Conservation (phyloP, 176 grass and related monocot genomes). For the Oryza punctata region DNA sequence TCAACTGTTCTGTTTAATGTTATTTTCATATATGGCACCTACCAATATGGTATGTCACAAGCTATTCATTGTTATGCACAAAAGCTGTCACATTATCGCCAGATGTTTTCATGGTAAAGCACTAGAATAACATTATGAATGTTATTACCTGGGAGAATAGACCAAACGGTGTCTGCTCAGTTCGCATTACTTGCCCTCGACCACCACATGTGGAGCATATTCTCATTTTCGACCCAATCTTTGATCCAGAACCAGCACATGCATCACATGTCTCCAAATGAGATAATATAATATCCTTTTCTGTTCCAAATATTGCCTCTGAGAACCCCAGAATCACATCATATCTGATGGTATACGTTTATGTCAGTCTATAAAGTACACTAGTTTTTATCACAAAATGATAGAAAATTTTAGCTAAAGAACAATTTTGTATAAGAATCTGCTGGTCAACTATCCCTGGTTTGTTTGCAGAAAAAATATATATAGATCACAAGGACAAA, state of each 20-base stretch:
- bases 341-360: conserved; percentile 62
- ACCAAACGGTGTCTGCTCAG: conserved; percentile 97
- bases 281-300: conserved; percentile 94
- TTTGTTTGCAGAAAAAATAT: neutral
- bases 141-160: conserved; percentile 91
- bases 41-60: neutral
- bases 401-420: conserved; percentile 9
- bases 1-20: neutral
- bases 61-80: neutral
- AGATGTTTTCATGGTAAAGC: conserved; percentile 3
- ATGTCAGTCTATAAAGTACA: conserved; percentile 40
- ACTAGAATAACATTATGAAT: neutral
- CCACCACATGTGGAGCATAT: conserved; percentile 95
- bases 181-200: conserved; percentile 96
- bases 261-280: conserved; percentile 95
- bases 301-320: conserved; percentile 92
- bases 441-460: neutral
- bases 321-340: conserved; percentile 90
- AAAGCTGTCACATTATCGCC: neutral
- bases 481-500: neutral
- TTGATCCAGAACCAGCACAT: conserved; percentile 87
- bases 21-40: neutral
- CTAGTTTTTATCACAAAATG: conserved; percentile 21
- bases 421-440: conserved; percentile 13
- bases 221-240: conserved; percentile 83